Percentiles rank a stretch among this genome's conserved stretches.
Conservation (phyloP, 31 red algal species). For the Porphyra umbilicalis region DNA sequence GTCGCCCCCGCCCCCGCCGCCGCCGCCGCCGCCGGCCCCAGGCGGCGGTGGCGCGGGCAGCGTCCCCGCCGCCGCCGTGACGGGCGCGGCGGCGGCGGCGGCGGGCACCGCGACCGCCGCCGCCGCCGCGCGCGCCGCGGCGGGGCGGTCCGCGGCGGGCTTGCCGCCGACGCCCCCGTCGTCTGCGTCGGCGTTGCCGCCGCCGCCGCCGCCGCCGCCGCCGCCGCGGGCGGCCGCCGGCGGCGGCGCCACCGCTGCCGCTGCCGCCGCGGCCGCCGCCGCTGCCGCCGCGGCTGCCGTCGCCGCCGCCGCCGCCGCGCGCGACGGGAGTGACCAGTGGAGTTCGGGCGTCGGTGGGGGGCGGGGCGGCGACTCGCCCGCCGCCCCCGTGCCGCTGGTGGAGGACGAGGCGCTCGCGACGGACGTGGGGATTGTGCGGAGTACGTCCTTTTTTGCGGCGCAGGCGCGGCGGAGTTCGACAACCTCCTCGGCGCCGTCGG, state of each 20-base stretch:
- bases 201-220: not conserved
- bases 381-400: not conserved
- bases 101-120: not conserved
- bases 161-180: not conserved
- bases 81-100: not conserved
- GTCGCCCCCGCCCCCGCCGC: too few relatives aligned
- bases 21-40: too few relatives aligned
- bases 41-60: not conserved
- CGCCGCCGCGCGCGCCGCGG: not conserved
- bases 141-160: not conserved
- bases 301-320: not conserved
- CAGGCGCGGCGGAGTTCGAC: not conserved
- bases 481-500: not conserved
- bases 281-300: not conserved
- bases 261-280: not conserved
- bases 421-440: not conserved
- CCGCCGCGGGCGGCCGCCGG: not conserved
- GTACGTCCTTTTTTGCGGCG: not conserved
- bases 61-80: not conserved
- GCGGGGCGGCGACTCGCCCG: not conserved
- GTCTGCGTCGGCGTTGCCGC: not conserved
- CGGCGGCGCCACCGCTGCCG: too few relatives aligned
- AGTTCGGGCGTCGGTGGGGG: not conserved
- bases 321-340: not conserved
- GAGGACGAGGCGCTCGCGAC: not conserved